Conservation (phyloP, 139 green algal species). For the Chlorella sp. region DNA sequence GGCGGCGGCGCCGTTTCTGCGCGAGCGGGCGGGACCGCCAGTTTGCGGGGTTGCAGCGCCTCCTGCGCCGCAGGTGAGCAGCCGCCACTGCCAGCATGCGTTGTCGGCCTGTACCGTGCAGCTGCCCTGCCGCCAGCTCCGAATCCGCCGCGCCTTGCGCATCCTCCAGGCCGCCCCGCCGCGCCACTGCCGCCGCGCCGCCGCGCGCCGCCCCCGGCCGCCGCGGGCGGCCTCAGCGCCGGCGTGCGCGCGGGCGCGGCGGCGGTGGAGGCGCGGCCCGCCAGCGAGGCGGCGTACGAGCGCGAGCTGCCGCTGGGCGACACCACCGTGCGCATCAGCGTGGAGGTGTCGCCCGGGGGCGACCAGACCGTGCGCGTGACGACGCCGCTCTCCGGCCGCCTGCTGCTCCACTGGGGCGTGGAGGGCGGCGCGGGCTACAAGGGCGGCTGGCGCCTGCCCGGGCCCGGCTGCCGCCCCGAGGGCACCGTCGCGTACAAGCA, state of each 20-base stretch:
- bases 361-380: conserved; percentile 47
- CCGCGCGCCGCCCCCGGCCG: too few species aligned
- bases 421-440: conserved; percentile 82
- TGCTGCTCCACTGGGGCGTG: conserved; percentile 95
- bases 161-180: too few species aligned
- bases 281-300: not conserved
- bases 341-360: not conserved
- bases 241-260: not conserved
- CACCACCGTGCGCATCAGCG: not conserved
- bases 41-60: too few species aligned
- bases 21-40: too few species aligned
- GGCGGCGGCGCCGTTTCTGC: too few species aligned
- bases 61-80: too few species aligned
- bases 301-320: conserved; percentile 9
- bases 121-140: too few species aligned
- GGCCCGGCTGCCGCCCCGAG: conserved; percentile 54
- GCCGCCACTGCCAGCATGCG: too few species aligned
- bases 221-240: too few species aligned
- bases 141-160: too few species aligned
- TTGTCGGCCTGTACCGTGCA: too few species aligned
- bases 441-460: conserved; percentile 87
- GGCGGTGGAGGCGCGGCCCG: not conserved
- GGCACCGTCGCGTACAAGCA: conserved; percentile 94
- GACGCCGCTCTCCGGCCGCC: conserved; percentile 46
- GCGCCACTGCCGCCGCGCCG: too few species aligned